Base-by-base conservation (phyloP, 176 grass and related monocot genomes). In the Oryza australiensis region DNA sequence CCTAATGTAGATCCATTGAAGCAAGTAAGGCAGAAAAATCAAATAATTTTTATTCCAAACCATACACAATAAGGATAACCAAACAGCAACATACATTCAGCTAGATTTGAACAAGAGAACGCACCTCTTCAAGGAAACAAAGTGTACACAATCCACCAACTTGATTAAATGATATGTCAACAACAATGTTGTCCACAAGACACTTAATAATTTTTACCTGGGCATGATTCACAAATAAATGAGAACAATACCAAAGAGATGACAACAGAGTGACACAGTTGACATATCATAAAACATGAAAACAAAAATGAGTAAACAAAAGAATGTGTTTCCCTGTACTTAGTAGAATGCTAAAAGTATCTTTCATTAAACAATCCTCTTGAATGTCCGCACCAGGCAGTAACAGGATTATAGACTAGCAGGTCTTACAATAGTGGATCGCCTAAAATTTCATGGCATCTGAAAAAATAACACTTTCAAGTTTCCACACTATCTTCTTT, bases 131-230 rank as follows among this genome's bases (percentile, higher is more conserved):
- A 78, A 97, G 92, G 80, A 97, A 97, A 91, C 95, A 97, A 87
- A 97, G 92, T 35, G 95, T 97, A 51, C 92, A 97, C 71, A 97
- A 70, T 60, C 95, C 95, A 89, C 95, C 95, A 68, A 97, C 90
- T 91, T 97, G 95, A 90, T 97, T 97, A 86, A 89, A 97, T 55
- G 95, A 97, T 57, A 94, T 94, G 76, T 97, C 95, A 29, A 97
- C 95, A 89, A 94, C 90, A 91, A 97, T 97, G 83, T 94, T 92
- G 72, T 92, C 95, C 75, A 97, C 95, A 64, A 97, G 90, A 84
- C 95, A 97, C 80, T 97, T 97, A 71, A 97, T 94, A 79, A 97
- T 88, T 83, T 97, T 97, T 60, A 97, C 95, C 95, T 97, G 95
- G 40, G 75, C 46, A 83, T 64, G 72, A 85, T 66, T 62, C 45